These are phyloP conservation scores for Mycena galopus DNA, from an alignment of 768 basidiomycete species.

Conservation along the genomic window DNA sequence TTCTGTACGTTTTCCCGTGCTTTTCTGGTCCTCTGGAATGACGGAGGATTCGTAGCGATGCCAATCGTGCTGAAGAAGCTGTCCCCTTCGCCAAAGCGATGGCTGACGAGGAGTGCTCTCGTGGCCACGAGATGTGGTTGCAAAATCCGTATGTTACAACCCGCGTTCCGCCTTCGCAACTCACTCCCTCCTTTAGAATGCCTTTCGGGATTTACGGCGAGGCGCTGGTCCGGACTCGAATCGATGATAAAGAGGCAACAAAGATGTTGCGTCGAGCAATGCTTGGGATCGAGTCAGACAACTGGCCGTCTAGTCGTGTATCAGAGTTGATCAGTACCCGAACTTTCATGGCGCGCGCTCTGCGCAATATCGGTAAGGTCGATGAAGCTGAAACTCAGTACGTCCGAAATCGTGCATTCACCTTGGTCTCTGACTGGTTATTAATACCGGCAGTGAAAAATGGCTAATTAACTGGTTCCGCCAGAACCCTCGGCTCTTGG, in stretches of 20 bases:
- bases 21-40: background rate
- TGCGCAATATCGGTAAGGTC: constrained; percentile 29
- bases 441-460: constrained; percentile 15
- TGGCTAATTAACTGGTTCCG: constrained; percentile 38
- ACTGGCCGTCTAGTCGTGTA: background rate
- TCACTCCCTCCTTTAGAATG: constrained; percentile 7
- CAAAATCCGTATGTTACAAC: constrained; percentile 13
- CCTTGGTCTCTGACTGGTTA: too few species aligned
- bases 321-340: background rate
- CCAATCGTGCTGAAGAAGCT: constrained; percentile 17
- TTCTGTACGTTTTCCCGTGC: background rate
- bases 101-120: constrained; percentile 26
- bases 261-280: constrained; percentile 19
- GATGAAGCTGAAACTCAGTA: constrained; percentile 32
- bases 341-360: constrained; percentile 6
- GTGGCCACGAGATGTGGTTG: constrained; percentile 10
- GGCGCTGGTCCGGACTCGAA: constrained; percentile 1
- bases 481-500: constrained; percentile 34
- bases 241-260: constrained; percentile 5
- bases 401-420: background rate
- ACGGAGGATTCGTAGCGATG: background rate
- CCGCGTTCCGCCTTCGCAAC: too few species aligned
- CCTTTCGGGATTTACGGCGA: constrained; percentile 24
- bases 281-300: constrained; percentile 11
- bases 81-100: constrained; percentile 22